A percentile compares a stretch with the other conserved stretches of the same genome.
These are phyloP conservation scores for Pseudogymnoascus sp. DNA, from an alignment of 2,329 filamentous ascomycete species.

Conservation along the genomic window DNA sequence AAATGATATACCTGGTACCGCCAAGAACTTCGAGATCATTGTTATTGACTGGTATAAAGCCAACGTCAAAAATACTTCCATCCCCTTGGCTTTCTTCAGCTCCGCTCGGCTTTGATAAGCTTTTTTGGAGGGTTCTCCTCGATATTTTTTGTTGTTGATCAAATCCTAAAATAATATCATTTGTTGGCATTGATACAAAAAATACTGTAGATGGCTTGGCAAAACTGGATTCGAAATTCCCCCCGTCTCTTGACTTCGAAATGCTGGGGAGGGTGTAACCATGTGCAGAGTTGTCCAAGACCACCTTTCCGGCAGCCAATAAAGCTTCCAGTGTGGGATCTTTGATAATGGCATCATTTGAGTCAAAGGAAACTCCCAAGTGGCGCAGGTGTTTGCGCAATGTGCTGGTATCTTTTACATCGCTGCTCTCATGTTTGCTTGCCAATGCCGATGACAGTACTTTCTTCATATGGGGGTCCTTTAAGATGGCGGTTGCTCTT, in stretches of 20 bases:
- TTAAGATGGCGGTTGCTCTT: neutral
- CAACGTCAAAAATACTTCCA: neutral
- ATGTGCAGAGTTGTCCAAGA: neutral
- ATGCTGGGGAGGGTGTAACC: neutral
- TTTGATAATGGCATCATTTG: neutral
- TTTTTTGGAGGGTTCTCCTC: neutral
- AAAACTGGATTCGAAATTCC: neutral
- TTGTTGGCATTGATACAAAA: neutral
- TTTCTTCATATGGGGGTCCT: neutral
- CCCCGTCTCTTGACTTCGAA: neutral
- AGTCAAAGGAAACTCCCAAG: neutral
- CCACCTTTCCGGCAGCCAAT: neutral
- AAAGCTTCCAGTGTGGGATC: neutral
- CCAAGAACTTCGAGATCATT: neutral
- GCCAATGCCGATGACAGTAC: neutral
- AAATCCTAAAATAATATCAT: neutral
- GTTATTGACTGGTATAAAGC: neutral
- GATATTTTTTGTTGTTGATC: neutral
- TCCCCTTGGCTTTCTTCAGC: neutral
- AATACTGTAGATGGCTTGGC: neutral
- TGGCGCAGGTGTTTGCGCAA: neutral
- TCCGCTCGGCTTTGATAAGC: neutral
- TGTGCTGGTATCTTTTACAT: neutral
- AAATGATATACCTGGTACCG: neutral
- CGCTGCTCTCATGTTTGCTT: neutral